Conservation (phyloP, 2,329 filamentous ascomycete genomes). For the Grosmannia penicillata region DNA sequence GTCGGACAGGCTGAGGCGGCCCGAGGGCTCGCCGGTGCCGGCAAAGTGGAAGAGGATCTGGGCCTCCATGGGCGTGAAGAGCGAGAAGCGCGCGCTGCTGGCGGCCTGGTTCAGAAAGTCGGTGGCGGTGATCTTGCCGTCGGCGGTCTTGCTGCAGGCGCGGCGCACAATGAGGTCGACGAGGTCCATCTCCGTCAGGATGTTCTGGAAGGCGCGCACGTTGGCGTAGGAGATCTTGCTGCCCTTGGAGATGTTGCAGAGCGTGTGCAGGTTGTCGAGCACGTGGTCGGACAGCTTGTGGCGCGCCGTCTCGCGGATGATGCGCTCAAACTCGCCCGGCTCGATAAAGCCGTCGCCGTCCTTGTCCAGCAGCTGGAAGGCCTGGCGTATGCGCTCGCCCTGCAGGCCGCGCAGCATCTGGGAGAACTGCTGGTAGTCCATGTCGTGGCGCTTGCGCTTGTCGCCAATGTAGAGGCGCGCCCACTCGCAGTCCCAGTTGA, state of each 20-base stretch:
- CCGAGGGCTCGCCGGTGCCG: slow-evolving; percentile 77
- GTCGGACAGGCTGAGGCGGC: slow-evolving; percentile 64
- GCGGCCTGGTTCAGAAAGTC: slow-evolving; percentile 94
- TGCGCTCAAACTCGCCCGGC: slow-evolving; percentile 89
- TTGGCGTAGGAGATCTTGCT: slow-evolving; percentile 97
- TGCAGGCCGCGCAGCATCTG: slow-evolving; percentile 96
- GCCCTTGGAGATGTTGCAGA: slow-evolving; percentile 86
- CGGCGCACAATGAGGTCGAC: slow-evolving; percentile 86
- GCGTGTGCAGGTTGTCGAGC: slow-evolving; percentile 73
- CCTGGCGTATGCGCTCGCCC: slow-evolving; percentile 89
- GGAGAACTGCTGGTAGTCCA: slow-evolving; percentile 93
- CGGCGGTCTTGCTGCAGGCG: slow-evolving; percentile 65
- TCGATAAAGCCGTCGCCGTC: slow-evolving; percentile 91
- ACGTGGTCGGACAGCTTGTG: slow-evolving; percentile 98
- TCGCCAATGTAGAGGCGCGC: slow-evolving; percentile 84
- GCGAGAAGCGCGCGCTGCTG: slow-evolving; percentile 78
- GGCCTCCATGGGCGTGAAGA: slow-evolving; percentile 97
- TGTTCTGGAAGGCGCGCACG: slow-evolving; percentile 93
- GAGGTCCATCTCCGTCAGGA: slow-evolving; percentile 95
- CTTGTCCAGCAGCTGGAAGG: slow-evolving; percentile 82
- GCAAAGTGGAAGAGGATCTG: slow-evolving; percentile 99
- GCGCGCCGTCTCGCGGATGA: slow-evolving; percentile 80
- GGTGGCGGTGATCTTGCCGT: slow-evolving; percentile 85
- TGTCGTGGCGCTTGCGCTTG: slow-evolving; percentile 72
- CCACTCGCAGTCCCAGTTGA: slow-evolving; percentile 97